Base-by-base conservation (phyloP, 129 eudicot genomes). In the Arctium minus region DNA sequence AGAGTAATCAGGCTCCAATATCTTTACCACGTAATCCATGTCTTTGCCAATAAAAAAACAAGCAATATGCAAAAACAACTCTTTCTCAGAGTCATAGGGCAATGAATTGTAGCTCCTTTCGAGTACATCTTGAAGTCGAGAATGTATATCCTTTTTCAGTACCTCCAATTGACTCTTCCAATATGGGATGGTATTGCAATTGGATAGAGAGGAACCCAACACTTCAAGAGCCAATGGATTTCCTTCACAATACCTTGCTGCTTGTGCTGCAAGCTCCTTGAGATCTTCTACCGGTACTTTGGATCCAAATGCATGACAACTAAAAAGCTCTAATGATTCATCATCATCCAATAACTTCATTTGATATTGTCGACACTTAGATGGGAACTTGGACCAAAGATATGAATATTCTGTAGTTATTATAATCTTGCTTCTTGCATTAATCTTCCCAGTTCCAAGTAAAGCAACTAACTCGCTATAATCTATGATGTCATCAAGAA, bases 141-240 rank as follows among this genome's bases (percentile, higher is more conserved):
- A 39, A 70, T 75, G 48, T 0, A 73, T 13, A 37, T 13, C 50
- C 42, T 22, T 67, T 75, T 31, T 65, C 50, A 80, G n/a, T 38
- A 31, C 37, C 4, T 32, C 22, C 37, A 80, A 50, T 68, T 44
- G 33, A 56, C 74, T 46, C 53, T 33, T 12, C 85, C 81, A 75
- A 18, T 56, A 8, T 30, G 31, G 0, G 13, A 68, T 33, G 2
- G 67, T 64, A 38, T 22, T 22, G 27, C 27, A 22, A 22, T 22
- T 22, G 27, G 27, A 22, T 22, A 22, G 27, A 22, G 27, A 79
- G 27, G 60, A 67, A 36, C 84, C 84, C 76, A 79, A 74, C 74
- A 85, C 77, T 73, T 79, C 75, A 74, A 73, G 77, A 30, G 87
- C 84, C 13, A 79, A 3, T 33, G 76, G 80, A 73, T 64, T 71